Base-by-base conservation (phyloP, 2,329 filamentous ascomycete species). In the Aspergillus vadensis region DNA sequence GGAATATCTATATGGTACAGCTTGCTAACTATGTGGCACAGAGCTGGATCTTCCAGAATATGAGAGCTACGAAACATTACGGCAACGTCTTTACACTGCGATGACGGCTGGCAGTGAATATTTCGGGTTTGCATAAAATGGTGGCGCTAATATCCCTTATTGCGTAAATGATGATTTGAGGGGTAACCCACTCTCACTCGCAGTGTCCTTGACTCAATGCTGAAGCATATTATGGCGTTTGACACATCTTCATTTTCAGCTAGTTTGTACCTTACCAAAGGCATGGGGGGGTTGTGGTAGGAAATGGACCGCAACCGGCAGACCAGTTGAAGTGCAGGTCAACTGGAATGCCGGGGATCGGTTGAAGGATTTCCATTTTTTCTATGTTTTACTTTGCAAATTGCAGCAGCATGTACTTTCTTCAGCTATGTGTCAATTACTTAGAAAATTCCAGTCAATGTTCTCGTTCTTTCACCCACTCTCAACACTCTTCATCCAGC, bases 11-110 rank as follows among this genome's bases (percentile, higher is more conserved):
- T 32, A 50, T 54, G 36, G 10, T 21, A 57, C n/a, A 21, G 17
- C 43, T 59, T 58, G 57, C 78, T 83, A 71, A 84, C 69, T 55
- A 48, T 27, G 5, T 47, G 59, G 49, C 56, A 62, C 76, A 97
- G 92, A 99, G 82, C 91, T 99, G 74, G 95, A 99, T 81, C 86
- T 99, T 68, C 95, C 95, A 44, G 95, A 99, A 80, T 99, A 99
- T 74, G 95, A 98, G 72, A 96, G 88, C 76, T 99, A 99, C 78
- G 95, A 99, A 72, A 84, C 86, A 68, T 86, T 99, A 63, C 88
- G 95, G 64, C 88, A 91, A 70, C 92, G 95, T 74, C 80, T 99
- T 62, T 88, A 96, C 77, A 98, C 93, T 68, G 95, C 95, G 64
- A 97, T 99, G 77, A 99, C 95, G n/a, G 89, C 93, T 67, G 95